A percentile compares a stretch with the other conserved stretches of the same genome.
Evolutionary conservation across 1,284 basidiomycete species (phyloP).

Genomic region (Tilletiaria anomala): DNA sequence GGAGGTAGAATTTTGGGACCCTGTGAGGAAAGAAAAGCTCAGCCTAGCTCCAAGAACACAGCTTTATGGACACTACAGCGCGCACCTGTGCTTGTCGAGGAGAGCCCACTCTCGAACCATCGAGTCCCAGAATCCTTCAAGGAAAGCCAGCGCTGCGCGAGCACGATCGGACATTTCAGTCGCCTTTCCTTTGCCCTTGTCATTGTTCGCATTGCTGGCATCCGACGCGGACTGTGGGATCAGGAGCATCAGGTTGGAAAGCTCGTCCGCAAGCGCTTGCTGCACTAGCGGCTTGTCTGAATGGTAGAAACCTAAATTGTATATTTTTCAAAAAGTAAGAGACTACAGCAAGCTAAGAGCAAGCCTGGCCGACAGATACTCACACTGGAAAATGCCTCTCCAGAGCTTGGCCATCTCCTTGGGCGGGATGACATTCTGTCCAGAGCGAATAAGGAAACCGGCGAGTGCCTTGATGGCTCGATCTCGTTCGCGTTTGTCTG

Average conservation of each 20-base stretch:
- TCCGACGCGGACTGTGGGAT: constrained; percentile 7
- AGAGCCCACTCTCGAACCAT: constrained; percentile 81
- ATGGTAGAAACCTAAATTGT: constrained; percentile 78
- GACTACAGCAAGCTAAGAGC: no score
- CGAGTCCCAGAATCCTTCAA: constrained; percentile 78
- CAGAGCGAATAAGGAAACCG: no score
- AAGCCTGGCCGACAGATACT: no score
- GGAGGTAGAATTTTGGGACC: not conserved
- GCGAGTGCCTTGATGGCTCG: not conserved
- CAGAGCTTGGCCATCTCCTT: constrained; percentile 79
- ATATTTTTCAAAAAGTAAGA: no score
- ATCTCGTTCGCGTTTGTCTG: no score
- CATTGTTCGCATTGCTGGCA: not conserved
- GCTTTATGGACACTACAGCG: not conserved
- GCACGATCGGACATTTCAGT: constrained; percentile 9
- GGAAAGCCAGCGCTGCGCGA: constrained; percentile 54
- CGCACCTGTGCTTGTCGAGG: constrained; percentile 71
- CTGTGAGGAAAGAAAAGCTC: no score
- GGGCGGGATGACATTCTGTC: constrained; percentile 44
- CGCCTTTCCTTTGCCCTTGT: not conserved
- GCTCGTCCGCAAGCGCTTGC: constrained; percentile 70
- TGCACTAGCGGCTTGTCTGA: constrained; percentile 95
- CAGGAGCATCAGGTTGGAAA: constrained; percentile 54
- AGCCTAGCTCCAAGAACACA: no score
- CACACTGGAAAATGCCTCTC: constrained; percentile 95